Base-by-base conservation (phyloP, 352 stramenopile species). In the Phytophthora citrophthora region DNA sequence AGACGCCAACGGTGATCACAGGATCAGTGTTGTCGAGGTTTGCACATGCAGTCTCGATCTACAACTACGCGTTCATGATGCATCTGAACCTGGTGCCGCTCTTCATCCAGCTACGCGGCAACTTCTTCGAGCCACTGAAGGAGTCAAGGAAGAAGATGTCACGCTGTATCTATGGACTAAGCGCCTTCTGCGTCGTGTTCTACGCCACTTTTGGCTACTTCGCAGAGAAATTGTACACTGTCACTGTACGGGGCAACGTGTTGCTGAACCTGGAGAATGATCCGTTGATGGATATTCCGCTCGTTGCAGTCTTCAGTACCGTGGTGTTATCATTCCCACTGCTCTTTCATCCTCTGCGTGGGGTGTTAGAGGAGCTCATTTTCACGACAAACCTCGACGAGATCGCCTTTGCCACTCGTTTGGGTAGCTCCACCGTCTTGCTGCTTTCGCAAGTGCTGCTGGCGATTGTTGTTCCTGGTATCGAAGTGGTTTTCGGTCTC, bases 11-110 rank as follows among this genome's bases (percentile, higher is more conserved):
- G 27, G 34, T 72, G 9, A 64, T 84, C 9, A 38, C 52, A 3
- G 79, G 74, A 11, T 67, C 69, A 2, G 15, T 46, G 0, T 72
- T 89, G 24, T 79, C 71, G 10, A 81, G 80, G 7, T 74, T 82
- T 43, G 56, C 79, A 12, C 79, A 89, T 54, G 64, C 77, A 3
- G 64, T 91, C 39, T 90, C 81, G 18, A 89, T 94, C 67, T 93
- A 86, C 75, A 93, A 86, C 57, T 93, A 89, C 57, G 82, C 82
- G n/a, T 94, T 93, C 66, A 91, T 93, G 82, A 88, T 91, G 78
- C 86, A 94, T 23, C 54, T 94, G 56, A 94, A 94, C 60, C 62
- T 94, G 13, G 59, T 93, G 18, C 83, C 86, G 65, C 68, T 93
- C 12, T 93, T 91, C 57, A 81, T 88, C 44, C 77, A 90, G 48